Evolutionary conservation across 192 early-diverging fungal genomes (phyloP), one percentile per base, ranked within the genome.

Genomic region (Funneliformis mosseae): DNA sequence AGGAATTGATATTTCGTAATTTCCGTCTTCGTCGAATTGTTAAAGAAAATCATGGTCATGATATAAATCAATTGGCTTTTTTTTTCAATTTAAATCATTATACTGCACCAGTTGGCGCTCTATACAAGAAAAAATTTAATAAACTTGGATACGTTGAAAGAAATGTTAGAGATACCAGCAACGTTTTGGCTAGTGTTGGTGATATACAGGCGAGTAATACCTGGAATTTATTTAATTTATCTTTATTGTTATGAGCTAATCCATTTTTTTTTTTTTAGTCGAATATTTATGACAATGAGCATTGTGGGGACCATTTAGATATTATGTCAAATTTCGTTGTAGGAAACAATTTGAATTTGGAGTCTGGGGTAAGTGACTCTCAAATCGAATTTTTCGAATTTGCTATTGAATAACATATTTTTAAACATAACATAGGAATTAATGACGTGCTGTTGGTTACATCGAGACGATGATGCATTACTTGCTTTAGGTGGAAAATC

Each of bases 231-330:
- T 46, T 23, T 39, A 18, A n/a, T 18, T 66, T 62, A 28, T 66
- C n/a, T n/a, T 14, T 33, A 33, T 25, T 64, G 25, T 59, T 10
- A 59, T 59, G 12, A 33, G 28, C 14, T 66, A 28, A 27, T 55
- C 27, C 25, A 33, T 21, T 21, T 42, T 42, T 41, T 42, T 11
- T 39, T 69, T 3, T 33, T 9, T 84, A 94, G 91, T 91, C 92
- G 16, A 96, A 92, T 75, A 88, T 96, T 16, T 97, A 94, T 81
- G 96, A 97, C 80, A 97, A 97, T 83, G 95, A 95, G 81, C 95
- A 97, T 82, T 95, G 94, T 74, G 95, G 95, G 12, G 95, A 96
- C 80, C 96, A 97, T 75, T 86, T 97, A 81, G 95, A 97, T 80
- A 93, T 97, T 70, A 96, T 97, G 94, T 95, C 95, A 8, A 94